Evolutionary conservation across 106 monocot genomes (phyloP).

Genomic region (Dendrobium nobile): DNA sequence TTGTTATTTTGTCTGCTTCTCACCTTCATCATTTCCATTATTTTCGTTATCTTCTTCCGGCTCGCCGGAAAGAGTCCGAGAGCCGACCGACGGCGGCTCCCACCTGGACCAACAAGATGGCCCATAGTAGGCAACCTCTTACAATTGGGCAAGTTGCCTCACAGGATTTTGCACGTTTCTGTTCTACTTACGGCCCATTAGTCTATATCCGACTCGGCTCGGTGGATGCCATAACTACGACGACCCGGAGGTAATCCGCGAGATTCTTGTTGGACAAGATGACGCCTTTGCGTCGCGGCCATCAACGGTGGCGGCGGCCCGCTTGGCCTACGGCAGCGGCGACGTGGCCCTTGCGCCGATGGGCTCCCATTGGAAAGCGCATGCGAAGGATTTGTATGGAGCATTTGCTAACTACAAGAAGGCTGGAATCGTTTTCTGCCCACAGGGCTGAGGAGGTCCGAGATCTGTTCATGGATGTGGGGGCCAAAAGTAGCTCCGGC

Average conservation of each 20-base stretch:
- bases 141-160: constrained; percentile 50
- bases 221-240: constrained; percentile 67
- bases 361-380: constrained; percentile 73
- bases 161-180: constrained; percentile 68
- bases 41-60: background rate
- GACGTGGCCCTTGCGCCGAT: constrained; percentile 84
- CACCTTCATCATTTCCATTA: background rate
- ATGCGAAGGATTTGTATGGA: constrained; percentile 95
- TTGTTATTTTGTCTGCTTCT: background rate
- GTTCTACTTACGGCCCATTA: constrained; percentile 55
- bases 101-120: constrained; percentile 71
- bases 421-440: constrained; percentile 56
- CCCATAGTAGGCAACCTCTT: constrained; percentile 85
- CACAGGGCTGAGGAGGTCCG: constrained; percentile 41
- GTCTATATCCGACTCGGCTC: constrained; percentile 83
- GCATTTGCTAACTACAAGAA: constrained; percentile 65
- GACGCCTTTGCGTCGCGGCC: constrained; percentile 83
- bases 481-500: background rate
- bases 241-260: constrained; percentile 73
- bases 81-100: constrained; percentile 16
- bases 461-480: constrained; percentile 13
- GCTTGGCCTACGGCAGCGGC: constrained; percentile 66
- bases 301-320: constrained; percentile 52
- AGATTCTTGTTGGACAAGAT: constrained; percentile 77
- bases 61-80: background rate